phyloP scores from a whole-genome alignment of 2,329 filamentous ascomycete genomes.

The Hirsutella rhossiliensis region DNA sequence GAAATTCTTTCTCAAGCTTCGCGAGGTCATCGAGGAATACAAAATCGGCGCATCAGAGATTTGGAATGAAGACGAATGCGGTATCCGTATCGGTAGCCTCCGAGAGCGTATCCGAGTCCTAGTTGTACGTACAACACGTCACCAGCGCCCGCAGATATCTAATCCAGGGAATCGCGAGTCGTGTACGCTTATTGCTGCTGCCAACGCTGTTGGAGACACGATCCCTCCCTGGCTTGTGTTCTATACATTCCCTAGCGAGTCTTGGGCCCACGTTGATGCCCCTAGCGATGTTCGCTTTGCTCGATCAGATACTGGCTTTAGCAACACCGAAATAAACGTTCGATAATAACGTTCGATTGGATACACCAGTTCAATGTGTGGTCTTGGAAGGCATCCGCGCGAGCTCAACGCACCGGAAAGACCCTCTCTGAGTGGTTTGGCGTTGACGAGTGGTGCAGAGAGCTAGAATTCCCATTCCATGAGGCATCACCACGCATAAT shows the following conservation, averaged over 20 bases:
- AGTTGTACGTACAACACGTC: neutral
- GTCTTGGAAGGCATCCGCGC: too few relatives aligned
- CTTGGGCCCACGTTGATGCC: neutral
- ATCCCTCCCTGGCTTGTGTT: neutral
- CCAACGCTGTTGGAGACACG: neutral
- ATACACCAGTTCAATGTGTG: too few relatives aligned
- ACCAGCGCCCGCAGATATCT: neutral
- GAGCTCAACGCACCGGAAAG: too few relatives aligned
- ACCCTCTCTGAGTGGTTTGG: too few relatives aligned
- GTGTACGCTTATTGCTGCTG: neutral
- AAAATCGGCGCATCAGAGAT: neutral
- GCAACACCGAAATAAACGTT: too few relatives aligned
- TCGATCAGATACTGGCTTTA: neutral
- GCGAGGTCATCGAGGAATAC: neutral
- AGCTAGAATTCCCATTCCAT: neutral
- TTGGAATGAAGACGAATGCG: neutral
- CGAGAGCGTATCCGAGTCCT: neutral
- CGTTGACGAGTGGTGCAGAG: too few relatives aligned
- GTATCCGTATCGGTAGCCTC: neutral
- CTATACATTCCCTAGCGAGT: neutral
- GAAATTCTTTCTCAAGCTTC: neutral
- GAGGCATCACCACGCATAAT: neutral
- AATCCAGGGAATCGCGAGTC: neutral
- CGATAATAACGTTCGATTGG: too few relatives aligned
- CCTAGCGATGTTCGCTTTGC: neutral